Base-by-base conservation (phyloP, 768 basidiomycete genomes). In the Hypsizygus marmoreus region DNA sequence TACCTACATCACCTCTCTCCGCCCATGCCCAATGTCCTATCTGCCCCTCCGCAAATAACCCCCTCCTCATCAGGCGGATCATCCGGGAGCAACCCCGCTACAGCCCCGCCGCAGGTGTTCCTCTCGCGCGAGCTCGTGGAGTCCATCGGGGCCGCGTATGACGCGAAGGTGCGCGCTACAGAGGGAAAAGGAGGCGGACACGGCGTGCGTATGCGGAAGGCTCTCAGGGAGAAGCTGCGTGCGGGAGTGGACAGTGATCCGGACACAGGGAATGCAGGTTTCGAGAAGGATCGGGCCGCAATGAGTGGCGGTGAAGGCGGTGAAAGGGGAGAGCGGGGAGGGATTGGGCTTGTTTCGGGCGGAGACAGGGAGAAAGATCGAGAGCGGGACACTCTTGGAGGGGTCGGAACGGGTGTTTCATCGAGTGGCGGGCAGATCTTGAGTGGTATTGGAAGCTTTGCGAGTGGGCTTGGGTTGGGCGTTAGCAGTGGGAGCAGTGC, bases 151-250 rank as follows among this genome's bases (percentile, higher is more conserved):
- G 39, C 65, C 0, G 69, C 77, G 5, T 81, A 83, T 58, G 77
- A 80, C 24, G 69, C 67, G 49, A 75, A 71, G 47, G 56, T 63
- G 26, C 68, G 72, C 35, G 63, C 66, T 40, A 65, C 73, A 16
- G 82, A 84, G 47, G 70, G 76, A 9, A 79, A 83, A 42, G 80
- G 79, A 44, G 80, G 85, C 12, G 79, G 43, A n/a, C 43, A 45
- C 6, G 43, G 44, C 1, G 36, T 34, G 10, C 53, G 53, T 34
- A 49, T 84, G 36, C 76, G 81, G 12, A 49, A 50, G 36, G 81
- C 77, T 31, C 69, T 88, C 29, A 72, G 82, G 51, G 78, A 71
- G 47, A 84, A 80, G 54, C 60, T 87, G 4, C 48, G 49, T 13
- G 60, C 62, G 23, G 64, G 61, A 1, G 63, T 60, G 4, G 64